Percentiles rank a stretch among this genome's conserved stretches.
Evolutionary conservation across 2,329 filamentous ascomycete species (phyloP).

Genomic region (Fusarium devonianum): DNA sequence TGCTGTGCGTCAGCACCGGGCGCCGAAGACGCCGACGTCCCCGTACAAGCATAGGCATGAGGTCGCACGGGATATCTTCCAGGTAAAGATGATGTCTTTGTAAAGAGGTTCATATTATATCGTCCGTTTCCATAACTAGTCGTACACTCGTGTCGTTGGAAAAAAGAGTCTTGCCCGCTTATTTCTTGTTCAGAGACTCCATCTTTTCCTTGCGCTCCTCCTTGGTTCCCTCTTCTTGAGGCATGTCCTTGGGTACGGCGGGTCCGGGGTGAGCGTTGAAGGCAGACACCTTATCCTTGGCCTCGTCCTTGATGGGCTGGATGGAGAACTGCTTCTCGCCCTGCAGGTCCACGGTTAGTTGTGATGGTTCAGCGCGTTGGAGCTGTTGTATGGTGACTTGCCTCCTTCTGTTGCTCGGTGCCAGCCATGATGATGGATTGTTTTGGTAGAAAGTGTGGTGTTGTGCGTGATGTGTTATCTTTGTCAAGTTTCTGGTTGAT

Average conservation of each 20-base stretch:
- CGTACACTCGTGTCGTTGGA: slow-evolving; percentile 30
- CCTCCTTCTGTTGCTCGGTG: slow-evolving; percentile 45
- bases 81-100: slow-evolving; percentile 8
- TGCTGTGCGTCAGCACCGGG: slow-evolving; percentile 23
- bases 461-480: slow-evolving; percentile 6
- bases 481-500: slow-evolving; percentile 9
- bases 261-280: slow-evolving; percentile 66
- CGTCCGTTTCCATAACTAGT: slow-evolving; percentile 24
- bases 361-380: neutral
- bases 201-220: slow-evolving; percentile 73
- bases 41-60: slow-evolving; percentile 28
- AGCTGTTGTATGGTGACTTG: slow-evolving; percentile 15
- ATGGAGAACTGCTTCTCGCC: slow-evolving; percentile 55
- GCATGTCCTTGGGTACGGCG: slow-evolving; percentile 61
- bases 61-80: too few relatives aligned
- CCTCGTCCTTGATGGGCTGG: slow-evolving; percentile 54
- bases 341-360: slow-evolving; percentile 32
- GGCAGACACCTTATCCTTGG: slow-evolving; percentile 57
- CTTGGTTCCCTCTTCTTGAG: slow-evolving; percentile 66
- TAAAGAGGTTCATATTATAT: slow-evolving; percentile 20
- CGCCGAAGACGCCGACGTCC: slow-evolving; percentile 20
- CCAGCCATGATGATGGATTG: slow-evolving; percentile 38
- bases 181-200: slow-evolving; percentile 68
- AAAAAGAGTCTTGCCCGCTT: slow-evolving; percentile 9
- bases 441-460: slow-evolving; percentile 6